Percentiles rank a stretch among this genome's conserved stretches.
phyloP scores from a whole-genome alignment of 805 yeast species.

The Wickerhamomyces strasburgensis region DNA sequence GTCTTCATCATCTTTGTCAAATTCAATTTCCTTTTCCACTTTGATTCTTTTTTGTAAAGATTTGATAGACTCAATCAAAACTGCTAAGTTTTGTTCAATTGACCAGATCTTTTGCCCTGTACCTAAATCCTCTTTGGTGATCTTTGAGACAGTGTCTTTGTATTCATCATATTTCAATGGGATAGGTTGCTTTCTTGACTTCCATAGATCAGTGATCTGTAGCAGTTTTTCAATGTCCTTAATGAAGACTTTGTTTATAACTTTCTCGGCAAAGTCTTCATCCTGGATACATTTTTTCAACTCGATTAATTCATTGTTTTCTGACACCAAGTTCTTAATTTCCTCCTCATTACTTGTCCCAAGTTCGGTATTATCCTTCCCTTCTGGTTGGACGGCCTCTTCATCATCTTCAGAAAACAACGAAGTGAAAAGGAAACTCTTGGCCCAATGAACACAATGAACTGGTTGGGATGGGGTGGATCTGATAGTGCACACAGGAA shows the following conservation, averaged over 20 bases:
- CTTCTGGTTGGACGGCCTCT: conserved; percentile 24
- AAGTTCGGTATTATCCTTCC: conserved; percentile 35
- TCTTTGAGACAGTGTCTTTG: conserved; percentile 12
- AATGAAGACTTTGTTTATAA: conserved; percentile 57
- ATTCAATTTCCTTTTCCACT: conserved; percentile 42
- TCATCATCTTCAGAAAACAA: conserved; percentile 56
- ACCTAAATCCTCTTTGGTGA: conserved; percentile 22
- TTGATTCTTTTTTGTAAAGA: conserved; percentile 45
- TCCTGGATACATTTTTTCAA: conserved; percentile 35
- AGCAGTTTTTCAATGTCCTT: conserved; percentile 77
- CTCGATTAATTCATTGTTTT: conserved; percentile 59
- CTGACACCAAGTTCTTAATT: conserved; percentile 57
- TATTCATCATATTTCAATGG: conserved; percentile 42
- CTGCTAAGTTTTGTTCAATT: conserved; percentile 54
- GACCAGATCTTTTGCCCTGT: conserved; percentile 49
- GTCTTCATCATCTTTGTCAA: conserved; percentile 94
- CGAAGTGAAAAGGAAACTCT: conserved; percentile 79
- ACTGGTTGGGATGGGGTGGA: conserved; percentile 96
- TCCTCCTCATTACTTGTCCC: conserved; percentile 66
- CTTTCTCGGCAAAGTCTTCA: conserved; percentile 32
- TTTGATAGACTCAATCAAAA: conserved; percentile 45
- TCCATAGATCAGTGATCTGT: conserved; percentile 73
- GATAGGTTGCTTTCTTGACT: conserved; percentile 58
- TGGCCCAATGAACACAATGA: conserved; percentile 97
- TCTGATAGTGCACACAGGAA: conserved; percentile 94